These are phyloP conservation scores for Aegilops tauschii DNA, from an alignment of 176 grass and related monocot genomes.

Conservation along the genomic window DNA sequence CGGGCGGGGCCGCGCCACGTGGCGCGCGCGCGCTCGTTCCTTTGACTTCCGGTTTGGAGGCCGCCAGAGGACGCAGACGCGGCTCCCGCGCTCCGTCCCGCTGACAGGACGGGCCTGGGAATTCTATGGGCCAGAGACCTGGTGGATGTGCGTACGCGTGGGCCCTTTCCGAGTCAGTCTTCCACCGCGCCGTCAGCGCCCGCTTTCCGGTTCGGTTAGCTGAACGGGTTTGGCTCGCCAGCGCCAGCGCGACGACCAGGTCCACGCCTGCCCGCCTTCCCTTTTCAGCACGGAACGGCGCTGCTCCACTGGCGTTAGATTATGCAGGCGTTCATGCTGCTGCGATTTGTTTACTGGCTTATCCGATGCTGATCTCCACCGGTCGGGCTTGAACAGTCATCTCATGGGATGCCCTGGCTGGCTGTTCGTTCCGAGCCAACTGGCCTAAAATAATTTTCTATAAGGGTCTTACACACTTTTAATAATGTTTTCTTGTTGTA, in stretches of 20 bases:
- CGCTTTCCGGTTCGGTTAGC: not conserved
- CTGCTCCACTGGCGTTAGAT: not conserved
- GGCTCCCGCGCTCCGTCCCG: not conserved
- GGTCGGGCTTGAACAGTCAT: not conserved
- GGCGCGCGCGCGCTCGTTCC: not conserved
- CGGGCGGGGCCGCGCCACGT: conserved; percentile 8
- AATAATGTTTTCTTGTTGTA: too few species aligned
- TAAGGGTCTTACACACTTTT: too few species aligned
- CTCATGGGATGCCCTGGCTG: not conserved
- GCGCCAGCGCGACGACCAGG: conserved; percentile 17
- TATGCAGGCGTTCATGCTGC: not conserved
- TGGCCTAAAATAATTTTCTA: too few species aligned
- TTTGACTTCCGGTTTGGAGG: not conserved
- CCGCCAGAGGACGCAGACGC: not conserved
- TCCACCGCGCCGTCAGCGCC: conserved; percentile 23
- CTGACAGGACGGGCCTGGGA: not conserved
- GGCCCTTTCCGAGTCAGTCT: conserved; percentile 50
- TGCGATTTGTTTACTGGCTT: not conserved
- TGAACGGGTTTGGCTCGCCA: not conserved
- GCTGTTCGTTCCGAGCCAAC: too few species aligned
- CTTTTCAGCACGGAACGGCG: not conserved
- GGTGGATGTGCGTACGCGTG: not conserved
- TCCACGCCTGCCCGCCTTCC: not conserved
- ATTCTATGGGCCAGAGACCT: too few species aligned
- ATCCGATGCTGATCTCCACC: not conserved